A percentile compares a stretch with the other conserved stretches of the same genome.
Conservation (phyloP, 2,329 filamentous ascomycete species). For the Phialophora tarda region DNA sequence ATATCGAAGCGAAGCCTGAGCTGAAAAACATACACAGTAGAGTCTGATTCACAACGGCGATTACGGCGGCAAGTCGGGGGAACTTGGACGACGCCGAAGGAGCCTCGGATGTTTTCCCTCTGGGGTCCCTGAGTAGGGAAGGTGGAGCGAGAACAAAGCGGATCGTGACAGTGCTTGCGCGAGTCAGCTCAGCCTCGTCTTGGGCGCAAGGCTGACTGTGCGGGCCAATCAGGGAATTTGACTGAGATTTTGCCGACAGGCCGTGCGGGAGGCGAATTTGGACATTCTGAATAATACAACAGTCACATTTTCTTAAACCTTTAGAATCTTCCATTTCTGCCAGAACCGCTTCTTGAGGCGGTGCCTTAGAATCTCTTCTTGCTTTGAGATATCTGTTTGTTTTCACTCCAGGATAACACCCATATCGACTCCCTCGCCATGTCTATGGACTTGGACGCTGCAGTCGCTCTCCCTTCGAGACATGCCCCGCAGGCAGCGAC, state of each 20-base stretch:
- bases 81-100: neutral
- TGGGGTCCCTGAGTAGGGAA: neutral
- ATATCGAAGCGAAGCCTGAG: constrained; percentile 28
- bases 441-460: constrained; percentile 65
- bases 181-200: neutral
- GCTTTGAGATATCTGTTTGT: neutral
- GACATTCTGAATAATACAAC: constrained; percentile 28
- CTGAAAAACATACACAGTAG: constrained; percentile 7
- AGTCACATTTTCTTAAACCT: constrained; percentile 19
- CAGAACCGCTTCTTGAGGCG: neutral
- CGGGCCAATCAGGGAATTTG: too few species aligned
- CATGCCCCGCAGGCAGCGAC: constrained; percentile 51
- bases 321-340: neutral
- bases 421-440: constrained; percentile 45
- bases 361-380: neutral
- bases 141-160: neutral
- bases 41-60: neutral
- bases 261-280: constrained; percentile 23
- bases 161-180: neutral
- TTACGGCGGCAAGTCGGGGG: neutral
- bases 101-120: constrained; percentile 14
- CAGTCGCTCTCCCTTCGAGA: constrained; percentile 50
- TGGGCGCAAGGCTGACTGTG: too few species aligned
- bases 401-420: neutral
- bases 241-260: too few species aligned